Conservation (phyloP, 139 green algal species). For the Ettlia oleoabundans region DNA sequence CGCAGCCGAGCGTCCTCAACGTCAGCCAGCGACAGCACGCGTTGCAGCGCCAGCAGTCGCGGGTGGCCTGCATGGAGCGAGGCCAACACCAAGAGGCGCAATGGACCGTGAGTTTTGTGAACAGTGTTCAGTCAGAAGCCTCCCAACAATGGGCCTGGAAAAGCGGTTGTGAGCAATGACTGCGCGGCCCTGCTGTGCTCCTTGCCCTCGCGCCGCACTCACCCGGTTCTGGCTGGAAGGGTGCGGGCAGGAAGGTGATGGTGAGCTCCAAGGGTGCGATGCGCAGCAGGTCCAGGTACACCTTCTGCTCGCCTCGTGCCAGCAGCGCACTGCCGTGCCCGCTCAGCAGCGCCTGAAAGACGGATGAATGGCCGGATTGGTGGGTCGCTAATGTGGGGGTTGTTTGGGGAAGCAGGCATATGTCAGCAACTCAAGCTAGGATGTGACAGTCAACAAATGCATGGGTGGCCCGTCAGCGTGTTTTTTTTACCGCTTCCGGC, state of each 20-base stretch:
- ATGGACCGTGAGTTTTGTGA: not conserved
- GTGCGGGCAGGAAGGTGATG: constrained; percentile 68
- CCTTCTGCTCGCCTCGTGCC: constrained; percentile 44
- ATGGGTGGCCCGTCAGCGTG: too few species aligned
- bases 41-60: constrained; percentile 39
- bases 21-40: constrained; percentile 70
- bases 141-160: too few species aligned
- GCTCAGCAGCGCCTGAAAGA: constrained; percentile 24
- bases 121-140: too few species aligned
- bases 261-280: constrained; percentile 61
- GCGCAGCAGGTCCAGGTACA: constrained; percentile 66
- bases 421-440: too few species aligned
- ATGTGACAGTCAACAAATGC: too few species aligned
- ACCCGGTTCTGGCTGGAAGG: constrained; percentile 39
- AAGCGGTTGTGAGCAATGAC: too few species aligned
- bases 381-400: too few species aligned
- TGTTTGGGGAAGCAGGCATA: too few species aligned
- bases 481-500: too few species aligned
- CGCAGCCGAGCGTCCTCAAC: constrained; percentile 78
- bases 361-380: too few species aligned
- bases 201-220: too few species aligned
- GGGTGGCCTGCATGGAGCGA: not conserved
- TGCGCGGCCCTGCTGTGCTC: too few species aligned
- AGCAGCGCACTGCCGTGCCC: not conserved
- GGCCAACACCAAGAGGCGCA: not conserved